phyloP scores from a whole-genome alignment of 2,329 filamentous ascomycete genomes.

The Colletotrichum endophyticum region DNA sequence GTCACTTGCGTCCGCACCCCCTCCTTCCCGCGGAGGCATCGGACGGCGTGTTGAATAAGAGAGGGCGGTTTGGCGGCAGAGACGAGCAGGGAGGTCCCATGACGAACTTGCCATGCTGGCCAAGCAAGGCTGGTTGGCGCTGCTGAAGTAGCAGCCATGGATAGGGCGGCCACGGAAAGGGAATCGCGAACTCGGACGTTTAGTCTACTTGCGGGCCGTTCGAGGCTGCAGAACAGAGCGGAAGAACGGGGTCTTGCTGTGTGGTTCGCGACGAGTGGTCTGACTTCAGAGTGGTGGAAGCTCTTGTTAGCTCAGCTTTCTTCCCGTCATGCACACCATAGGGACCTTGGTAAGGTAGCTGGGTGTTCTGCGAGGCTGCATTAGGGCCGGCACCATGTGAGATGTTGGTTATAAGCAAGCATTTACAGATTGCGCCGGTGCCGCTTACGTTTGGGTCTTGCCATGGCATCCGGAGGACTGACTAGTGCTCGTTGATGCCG shows the following conservation, averaged over 20 bases:
- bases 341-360: neutral
- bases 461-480: neutral
- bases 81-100: constrained; percentile 6
- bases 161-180: neutral
- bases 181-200: neutral
- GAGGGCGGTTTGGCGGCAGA: neutral
- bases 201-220: neutral
- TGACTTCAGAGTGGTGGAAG: neutral
- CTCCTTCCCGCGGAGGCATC: neutral
- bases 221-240: neutral
- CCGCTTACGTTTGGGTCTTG: neutral
- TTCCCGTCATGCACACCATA: constrained; percentile 3
- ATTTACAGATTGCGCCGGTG: neutral
- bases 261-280: neutral
- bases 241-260: neutral
- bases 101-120: neutral
- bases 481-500: neutral
- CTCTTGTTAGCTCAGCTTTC: neutral
- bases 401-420: neutral
- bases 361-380: neutral
- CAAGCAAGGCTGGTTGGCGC: constrained; percentile 4
- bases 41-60: neutral
- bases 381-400: neutral
- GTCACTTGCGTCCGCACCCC: neutral
- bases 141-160: neutral